These are phyloP conservation scores for Blepharisma undulans DNA, from an alignment of 169 alveolate species.

Conservation along the genomic window DNA sequence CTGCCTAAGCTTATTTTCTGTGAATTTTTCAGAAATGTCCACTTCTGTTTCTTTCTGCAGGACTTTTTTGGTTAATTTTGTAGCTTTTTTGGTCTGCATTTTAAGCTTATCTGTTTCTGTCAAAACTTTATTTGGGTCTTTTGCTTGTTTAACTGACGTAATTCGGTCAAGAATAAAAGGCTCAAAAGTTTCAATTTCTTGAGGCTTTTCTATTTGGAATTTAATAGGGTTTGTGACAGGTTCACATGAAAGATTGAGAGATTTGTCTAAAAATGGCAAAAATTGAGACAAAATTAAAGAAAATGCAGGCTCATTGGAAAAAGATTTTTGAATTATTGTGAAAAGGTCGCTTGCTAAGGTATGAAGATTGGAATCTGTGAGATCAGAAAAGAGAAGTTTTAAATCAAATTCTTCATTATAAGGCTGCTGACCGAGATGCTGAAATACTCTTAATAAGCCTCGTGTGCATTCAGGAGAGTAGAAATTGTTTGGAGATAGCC, in stretches of 20 bases:
- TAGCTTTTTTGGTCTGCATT: background rate
- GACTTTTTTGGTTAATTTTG: background rate
- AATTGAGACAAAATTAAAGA: background rate
- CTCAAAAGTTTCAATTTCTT: constrained; percentile 34
- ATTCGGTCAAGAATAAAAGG: background rate
- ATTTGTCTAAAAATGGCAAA: background rate
- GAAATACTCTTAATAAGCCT: background rate
- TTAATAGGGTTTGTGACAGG: background rate
- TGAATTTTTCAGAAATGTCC: background rate
- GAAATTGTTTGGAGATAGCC: constrained; percentile 74
- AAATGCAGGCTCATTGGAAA: background rate
- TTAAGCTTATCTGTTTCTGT: background rate
- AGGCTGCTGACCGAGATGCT: background rate
- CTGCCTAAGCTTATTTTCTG: background rate
- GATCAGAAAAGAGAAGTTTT: background rate
- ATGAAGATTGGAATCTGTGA: background rate
- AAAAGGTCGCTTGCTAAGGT: background rate
- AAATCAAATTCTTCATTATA: background rate
- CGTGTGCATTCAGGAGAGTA: constrained; percentile 73
- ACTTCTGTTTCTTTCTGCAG: constrained; percentile 10
- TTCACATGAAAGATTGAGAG: background rate
- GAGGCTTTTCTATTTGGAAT: background rate
- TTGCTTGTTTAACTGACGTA: background rate
- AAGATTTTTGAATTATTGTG: background rate
- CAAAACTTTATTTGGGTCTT: constrained; percentile 4